These are phyloP conservation scores for Talaromyces rugulosus DNA, from an alignment of 2,329 filamentous ascomycete genomes.

Conservation along the genomic window DNA sequence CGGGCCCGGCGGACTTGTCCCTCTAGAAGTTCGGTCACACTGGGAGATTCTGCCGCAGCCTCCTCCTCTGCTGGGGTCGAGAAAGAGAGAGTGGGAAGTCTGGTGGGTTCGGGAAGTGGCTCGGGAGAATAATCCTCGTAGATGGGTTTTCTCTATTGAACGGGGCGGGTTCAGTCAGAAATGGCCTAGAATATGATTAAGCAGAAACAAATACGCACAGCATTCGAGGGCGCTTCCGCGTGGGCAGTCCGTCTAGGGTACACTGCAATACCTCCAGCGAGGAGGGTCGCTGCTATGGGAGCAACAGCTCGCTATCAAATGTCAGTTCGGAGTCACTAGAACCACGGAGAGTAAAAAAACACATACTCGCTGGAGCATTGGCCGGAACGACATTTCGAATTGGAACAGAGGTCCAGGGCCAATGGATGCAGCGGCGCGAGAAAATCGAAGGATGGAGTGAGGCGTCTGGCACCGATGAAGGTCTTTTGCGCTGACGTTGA, in stretches of 20 bases:
- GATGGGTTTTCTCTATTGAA: slow-evolving; percentile 38
- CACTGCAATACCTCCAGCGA: slow-evolving; percentile 36
- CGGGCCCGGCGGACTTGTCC: slow-evolving; percentile 75
- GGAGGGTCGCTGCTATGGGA: slow-evolving; percentile 37
- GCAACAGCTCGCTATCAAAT: slow-evolving; percentile 32
- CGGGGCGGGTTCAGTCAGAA: slow-evolving; percentile 11
- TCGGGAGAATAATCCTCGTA: slow-evolving; percentile 38
- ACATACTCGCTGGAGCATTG: slow-evolving; percentile 38
- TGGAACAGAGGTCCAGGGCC: slow-evolving; percentile 19
- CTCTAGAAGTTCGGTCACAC: slow-evolving; percentile 86
- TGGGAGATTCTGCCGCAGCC: slow-evolving; percentile 47
- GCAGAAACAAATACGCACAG: slow-evolving; percentile 22
- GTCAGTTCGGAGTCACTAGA: slow-evolving; percentile 20
- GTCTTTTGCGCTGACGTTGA: slow-evolving; percentile 12
- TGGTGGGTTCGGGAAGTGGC: slow-evolving; percentile 21
- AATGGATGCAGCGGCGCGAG: slow-evolving; percentile 20
- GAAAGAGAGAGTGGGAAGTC: slow-evolving; percentile 15
- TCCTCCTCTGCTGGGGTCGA: slow-evolving; percentile 5
- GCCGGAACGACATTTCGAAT: slow-evolving; percentile 36
- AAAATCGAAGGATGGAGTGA: slow-evolving; percentile 20
- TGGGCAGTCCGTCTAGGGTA: slow-evolving; percentile 37
- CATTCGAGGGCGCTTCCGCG: slow-evolving; percentile 38
- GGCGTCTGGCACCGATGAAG: slow-evolving; percentile 19
- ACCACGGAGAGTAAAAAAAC: slow-evolving; percentile 10
- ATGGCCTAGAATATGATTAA: not conserved